Evolutionary conservation across 768 basidiomycete species (phyloP).

Genomic region (Gymnopilus dilepis): DNA sequence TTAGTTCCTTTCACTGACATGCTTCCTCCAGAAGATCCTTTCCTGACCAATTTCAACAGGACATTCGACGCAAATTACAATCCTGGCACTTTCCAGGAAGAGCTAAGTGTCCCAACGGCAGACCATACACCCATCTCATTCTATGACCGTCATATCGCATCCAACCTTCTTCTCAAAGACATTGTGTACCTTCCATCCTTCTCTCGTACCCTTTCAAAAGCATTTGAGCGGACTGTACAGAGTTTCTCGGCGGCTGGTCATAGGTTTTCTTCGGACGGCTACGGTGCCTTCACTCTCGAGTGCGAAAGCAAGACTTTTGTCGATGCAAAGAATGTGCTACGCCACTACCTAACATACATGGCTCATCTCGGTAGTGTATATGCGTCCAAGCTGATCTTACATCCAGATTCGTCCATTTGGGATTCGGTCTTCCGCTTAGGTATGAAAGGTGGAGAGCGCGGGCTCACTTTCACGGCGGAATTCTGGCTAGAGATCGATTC

Average conservation of each 20-base stretch:
- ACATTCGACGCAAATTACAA: not conserved
- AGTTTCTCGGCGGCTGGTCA: not conserved
- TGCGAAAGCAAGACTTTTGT: not conserved
- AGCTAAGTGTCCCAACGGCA: not conserved
- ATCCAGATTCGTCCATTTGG: not conserved
- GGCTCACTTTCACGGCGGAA: not conserved
- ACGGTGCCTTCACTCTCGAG: not conserved
- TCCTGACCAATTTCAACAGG: not conserved
- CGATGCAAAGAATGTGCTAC: not conserved
- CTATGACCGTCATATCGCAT: not conserved
- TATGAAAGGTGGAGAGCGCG: not conserved
- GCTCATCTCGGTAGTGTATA: not conserved
- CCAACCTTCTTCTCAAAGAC: not conserved
- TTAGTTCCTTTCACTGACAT: too few relatives aligned
- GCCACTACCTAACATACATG: not conserved
- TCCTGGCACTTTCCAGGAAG: not conserved
- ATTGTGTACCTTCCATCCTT: not conserved
- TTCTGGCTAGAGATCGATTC: not conserved
- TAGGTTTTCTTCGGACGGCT: not conserved
- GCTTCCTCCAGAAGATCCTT: not conserved
- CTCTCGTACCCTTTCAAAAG: not conserved
- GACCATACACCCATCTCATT: not conserved
- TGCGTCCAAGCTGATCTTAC: not conserved
- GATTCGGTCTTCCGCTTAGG: not conserved
- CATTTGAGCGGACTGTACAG: not conserved